A percentile compares a stretch with the other conserved stretches of the same genome.
These are phyloP conservation scores for Leucosporidium yakuticum DNA, from an alignment of 768 basidiomycete species.

Conservation along the genomic window DNA sequence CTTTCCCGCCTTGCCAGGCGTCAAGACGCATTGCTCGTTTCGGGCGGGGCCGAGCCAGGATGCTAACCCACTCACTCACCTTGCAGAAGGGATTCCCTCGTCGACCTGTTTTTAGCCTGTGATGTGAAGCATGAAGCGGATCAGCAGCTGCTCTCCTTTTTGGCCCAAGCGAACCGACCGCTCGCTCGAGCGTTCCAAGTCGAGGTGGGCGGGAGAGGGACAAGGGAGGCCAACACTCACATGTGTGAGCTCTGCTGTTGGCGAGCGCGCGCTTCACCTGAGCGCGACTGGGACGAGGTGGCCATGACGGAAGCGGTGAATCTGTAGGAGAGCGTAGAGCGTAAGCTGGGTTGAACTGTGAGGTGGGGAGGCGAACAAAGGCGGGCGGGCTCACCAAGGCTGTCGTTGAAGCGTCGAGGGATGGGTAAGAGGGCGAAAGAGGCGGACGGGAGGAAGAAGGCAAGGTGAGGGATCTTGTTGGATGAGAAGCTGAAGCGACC, in stretches of 20 bases:
- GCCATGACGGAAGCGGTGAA: not conserved
- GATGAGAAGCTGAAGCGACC: no score
- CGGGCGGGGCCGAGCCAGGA: not conserved
- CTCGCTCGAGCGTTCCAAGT: no score
- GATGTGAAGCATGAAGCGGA: no score
- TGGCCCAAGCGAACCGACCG: no score
- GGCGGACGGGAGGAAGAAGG: no score
- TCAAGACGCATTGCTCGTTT: not conserved
- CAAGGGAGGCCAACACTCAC: no score
- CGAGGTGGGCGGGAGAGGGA: no score
- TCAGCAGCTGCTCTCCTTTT: no score
- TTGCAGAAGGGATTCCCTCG: constrained; percentile 41
- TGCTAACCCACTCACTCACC: constrained; percentile 23
- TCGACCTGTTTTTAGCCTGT: constrained; percentile 38
- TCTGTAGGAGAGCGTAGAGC: not conserved
- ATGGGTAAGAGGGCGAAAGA: not conserved
- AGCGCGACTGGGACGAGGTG: constrained; percentile 27
- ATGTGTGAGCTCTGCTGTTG: constrained; percentile 39
- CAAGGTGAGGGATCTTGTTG: no score
- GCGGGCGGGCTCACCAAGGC: not conserved
- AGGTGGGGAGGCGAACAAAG: not conserved
- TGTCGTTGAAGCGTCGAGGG: no score
- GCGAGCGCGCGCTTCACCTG: constrained; percentile 16
- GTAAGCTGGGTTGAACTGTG: not conserved
- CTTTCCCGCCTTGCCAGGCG: no score